Evolutionary conservation across 2,329 filamentous ascomycete genomes (phyloP).

Genomic region (Fusarium sp.): DNA sequence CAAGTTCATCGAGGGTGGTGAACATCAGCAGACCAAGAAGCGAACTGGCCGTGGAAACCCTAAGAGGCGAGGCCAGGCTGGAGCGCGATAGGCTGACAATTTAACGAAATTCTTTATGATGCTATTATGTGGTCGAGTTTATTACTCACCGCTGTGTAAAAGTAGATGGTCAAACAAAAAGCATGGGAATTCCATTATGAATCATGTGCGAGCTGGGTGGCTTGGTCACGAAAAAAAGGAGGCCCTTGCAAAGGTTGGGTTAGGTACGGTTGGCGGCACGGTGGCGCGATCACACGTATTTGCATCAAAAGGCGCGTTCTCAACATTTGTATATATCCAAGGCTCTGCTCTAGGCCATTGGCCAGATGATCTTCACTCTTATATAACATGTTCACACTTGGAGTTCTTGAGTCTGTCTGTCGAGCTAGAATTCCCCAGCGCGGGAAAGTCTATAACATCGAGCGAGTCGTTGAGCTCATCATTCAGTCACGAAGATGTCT

Average conservation of each 20-base stretch:
- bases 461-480: not conserved
- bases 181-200: slow-evolving; percentile 33
- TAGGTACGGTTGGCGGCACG: slow-evolving; percentile 30
- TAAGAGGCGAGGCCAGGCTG: slow-evolving; percentile 61
- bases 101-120: slow-evolving; percentile 30
- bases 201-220: slow-evolving; percentile 28
- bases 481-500: not conserved
- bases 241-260: slow-evolving; percentile 26
- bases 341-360: slow-evolving; percentile 29
- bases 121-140: slow-evolving; percentile 25
- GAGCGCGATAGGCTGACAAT: slow-evolving; percentile 31
- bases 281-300: slow-evolving; percentile 34
- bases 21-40: slow-evolving; percentile 69
- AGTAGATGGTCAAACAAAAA: slow-evolving; percentile 36
- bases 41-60: slow-evolving; percentile 65
- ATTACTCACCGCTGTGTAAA: slow-evolving; percentile 37
- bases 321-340: slow-evolving; percentile 41
- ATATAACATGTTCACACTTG: slow-evolving; percentile 31
- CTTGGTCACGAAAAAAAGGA: slow-evolving; percentile 13
- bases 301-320: slow-evolving; percentile 44
- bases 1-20: slow-evolving; percentile 89
- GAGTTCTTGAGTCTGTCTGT: not conserved
- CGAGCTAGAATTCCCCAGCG: not conserved
- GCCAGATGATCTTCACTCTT: slow-evolving; percentile 47
- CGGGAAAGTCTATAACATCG: not conserved